Conservation (phyloP, 306 rosid genomes). For the Quillaja saponaria region DNA sequence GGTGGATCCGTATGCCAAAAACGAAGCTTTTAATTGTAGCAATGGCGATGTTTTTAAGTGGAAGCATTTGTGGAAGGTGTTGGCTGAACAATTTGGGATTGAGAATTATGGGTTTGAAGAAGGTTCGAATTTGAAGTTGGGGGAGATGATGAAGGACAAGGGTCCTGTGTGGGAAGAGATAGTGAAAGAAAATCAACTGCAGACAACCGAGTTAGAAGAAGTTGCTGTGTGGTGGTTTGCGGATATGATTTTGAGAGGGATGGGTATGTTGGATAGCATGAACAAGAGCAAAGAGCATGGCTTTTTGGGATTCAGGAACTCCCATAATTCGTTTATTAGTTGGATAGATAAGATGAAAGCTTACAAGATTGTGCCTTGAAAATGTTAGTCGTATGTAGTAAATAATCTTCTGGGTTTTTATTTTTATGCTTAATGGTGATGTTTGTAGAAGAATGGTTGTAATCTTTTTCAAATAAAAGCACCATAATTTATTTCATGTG, state of each 20-base stretch:
- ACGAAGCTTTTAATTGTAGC: slow-evolving; percentile 61
- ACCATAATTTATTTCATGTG: no score
- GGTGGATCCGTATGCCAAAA: slow-evolving; percentile 64
- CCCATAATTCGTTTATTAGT: slow-evolving; percentile 49
- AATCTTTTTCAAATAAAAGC: no score
- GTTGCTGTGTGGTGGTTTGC: slow-evolving; percentile 62
- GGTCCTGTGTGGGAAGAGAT: slow-evolving; percentile 64
- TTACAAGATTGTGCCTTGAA: slow-evolving; percentile 63
- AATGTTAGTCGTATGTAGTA: no score
- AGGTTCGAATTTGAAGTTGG: slow-evolving; percentile 33
- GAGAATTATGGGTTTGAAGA: slow-evolving; percentile 65
- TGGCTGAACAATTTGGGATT: slow-evolving; percentile 68
- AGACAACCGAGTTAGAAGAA: slow-evolving; percentile 44
- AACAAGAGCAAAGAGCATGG: slow-evolving; percentile 73
- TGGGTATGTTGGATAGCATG: slow-evolving; percentile 36
- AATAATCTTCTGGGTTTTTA: no score
- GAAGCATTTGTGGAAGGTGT: slow-evolving; percentile 67
- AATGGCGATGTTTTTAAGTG: slow-evolving; percentile 68
- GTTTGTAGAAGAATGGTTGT: no score
- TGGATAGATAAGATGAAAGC: slow-evolving; percentile 61
- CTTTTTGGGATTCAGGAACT: slow-evolving; percentile 67
- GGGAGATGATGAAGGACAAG: slow-evolving; percentile 55
- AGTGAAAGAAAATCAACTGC: slow-evolving; percentile 53
- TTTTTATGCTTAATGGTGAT: no score
- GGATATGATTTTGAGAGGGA: slow-evolving; percentile 22